Evolutionary conservation across 176 grass and related monocot genomes (phyloP).

Genomic region (Carex cristatella): DNA sequence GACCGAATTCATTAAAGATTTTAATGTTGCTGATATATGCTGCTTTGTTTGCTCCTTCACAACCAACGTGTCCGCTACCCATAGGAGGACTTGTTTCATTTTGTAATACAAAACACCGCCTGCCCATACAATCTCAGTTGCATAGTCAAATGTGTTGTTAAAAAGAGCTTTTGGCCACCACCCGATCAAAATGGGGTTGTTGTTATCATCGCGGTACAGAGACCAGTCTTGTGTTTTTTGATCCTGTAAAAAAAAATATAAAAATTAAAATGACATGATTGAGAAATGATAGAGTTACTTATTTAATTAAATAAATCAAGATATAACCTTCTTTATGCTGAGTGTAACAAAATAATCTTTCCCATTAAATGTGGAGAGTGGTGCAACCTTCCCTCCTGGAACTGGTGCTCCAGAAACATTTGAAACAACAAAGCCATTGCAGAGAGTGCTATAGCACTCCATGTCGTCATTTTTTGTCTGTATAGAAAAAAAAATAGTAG

Average conservation of each 20-base stretch:
- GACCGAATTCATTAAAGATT: too few relatives aligned
- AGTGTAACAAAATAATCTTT: constrained; percentile 12
- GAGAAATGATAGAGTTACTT: too few relatives aligned
- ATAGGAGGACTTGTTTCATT: too few relatives aligned
- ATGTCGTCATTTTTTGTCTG: background rate
- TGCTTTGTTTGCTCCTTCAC: too few relatives aligned
- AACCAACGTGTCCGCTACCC: too few relatives aligned
- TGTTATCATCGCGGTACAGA: constrained; percentile 2
- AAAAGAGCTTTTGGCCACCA: too few relatives aligned
- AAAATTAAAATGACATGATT: too few relatives aligned
- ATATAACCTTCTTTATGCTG: constrained; percentile 11
- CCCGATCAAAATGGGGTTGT: background rate
- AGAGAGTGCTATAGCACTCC: background rate
- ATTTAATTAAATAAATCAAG: background rate
- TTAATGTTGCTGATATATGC: too few relatives aligned
- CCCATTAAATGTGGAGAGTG: background rate
- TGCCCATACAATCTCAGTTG: too few relatives aligned
- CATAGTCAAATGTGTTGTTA: too few relatives aligned
- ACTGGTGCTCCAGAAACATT: background rate
- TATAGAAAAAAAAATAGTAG: background rate
- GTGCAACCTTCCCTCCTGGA: background rate
- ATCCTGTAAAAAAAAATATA: background rate
- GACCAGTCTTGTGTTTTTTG: constrained; percentile 19
- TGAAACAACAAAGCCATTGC: constrained; percentile 14
- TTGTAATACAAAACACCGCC: too few relatives aligned